phyloP scores from a whole-genome alignment of 139 green algal species.

The Spirogloea muscicola region DNA sequence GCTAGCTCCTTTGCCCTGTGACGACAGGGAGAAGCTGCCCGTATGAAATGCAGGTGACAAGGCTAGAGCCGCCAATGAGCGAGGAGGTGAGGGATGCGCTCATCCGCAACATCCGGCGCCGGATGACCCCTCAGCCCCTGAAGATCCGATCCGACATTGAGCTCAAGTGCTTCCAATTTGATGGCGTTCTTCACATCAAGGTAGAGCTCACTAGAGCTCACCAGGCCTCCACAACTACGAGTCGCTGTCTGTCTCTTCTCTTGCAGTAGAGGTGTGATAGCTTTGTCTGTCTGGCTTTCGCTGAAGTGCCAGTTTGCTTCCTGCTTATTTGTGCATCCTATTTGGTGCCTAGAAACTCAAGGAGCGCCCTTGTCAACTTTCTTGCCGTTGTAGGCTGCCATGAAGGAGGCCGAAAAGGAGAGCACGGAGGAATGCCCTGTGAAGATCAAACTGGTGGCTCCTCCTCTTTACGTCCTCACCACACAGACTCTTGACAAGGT shows the following conservation, averaged over 20 bases:
- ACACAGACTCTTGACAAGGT: conserved; percentile 93
- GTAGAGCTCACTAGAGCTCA: conserved; percentile 21
- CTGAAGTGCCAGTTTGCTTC: too few relatives aligned
- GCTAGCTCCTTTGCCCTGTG: too few relatives aligned
- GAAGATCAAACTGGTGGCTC: conserved; percentile 94
- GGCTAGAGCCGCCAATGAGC: conserved; percentile 23
- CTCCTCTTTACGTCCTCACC: conserved; percentile 97
- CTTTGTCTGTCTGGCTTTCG: too few relatives aligned
- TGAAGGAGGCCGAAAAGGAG: conserved; percentile 66
- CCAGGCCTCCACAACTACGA: not conserved
- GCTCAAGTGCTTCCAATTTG: conserved; percentile 96
- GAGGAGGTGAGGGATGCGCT: conserved; percentile 74
- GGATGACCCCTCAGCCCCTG: conserved; percentile 98
- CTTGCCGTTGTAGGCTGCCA: conserved; percentile 69
- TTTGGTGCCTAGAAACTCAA: too few relatives aligned
- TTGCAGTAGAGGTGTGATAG: not conserved
- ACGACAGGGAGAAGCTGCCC: too few relatives aligned
- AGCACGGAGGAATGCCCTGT: conserved; percentile 78
- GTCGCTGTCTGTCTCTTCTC: not conserved
- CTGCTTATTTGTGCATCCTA: too few relatives aligned
- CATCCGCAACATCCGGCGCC: conserved; percentile 90
- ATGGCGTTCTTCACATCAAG: conserved; percentile 96
- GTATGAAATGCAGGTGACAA: conserved; percentile 38
- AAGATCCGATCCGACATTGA: conserved; percentile 97
- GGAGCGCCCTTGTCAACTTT: too few relatives aligned